These are phyloP conservation scores for Kondoa subrosea DNA, from an alignment of 768 basidiomycete genomes.

Conservation along the genomic window DNA sequence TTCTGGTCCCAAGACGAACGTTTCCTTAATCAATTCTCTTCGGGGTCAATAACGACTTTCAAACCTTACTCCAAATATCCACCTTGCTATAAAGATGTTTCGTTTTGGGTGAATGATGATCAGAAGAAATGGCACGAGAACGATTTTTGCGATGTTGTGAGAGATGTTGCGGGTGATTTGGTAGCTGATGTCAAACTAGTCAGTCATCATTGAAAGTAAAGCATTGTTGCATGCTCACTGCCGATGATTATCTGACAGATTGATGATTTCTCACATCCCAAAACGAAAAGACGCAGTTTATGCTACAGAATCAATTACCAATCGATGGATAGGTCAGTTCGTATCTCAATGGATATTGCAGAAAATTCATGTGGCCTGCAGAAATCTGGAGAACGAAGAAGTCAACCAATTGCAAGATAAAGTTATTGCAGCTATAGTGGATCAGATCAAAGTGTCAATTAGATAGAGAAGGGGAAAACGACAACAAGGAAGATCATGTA, in stretches of 20 bases:
- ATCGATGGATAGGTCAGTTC: constrained; percentile 55
- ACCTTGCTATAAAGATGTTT: constrained; percentile 79
- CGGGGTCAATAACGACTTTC: constrained; percentile 60
- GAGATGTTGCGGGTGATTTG: constrained; percentile 79
- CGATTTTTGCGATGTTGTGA: constrained; percentile 86
- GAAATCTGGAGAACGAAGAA: constrained; percentile 77
- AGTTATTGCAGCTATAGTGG: constrained; percentile 30
- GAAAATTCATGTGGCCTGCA: constrained; percentile 27
- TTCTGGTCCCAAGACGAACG: constrained; percentile 87
- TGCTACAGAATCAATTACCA: constrained; percentile 87
- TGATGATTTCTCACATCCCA: constrained; percentile 78
- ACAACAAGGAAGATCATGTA: too few species aligned
- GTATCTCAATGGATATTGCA: not conserved
- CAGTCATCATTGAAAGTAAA: constrained; percentile 24
- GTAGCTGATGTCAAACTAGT: constrained; percentile 81
- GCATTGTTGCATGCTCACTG: constrained; percentile 12
- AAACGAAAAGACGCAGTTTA: constrained; percentile 57
- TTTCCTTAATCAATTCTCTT: constrained; percentile 64
- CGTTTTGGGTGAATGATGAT: constrained; percentile 60
- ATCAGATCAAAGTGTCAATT: constrained; percentile 35
- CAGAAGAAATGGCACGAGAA: constrained; percentile 57
- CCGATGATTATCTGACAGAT: constrained; percentile 42
- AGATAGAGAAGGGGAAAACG: too few species aligned
- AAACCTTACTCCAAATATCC: constrained; percentile 72
- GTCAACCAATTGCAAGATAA: constrained; percentile 56